Base-by-base conservation (phyloP, 257 asterid genomes). In the Ophiorrhiza pumila region DNA sequence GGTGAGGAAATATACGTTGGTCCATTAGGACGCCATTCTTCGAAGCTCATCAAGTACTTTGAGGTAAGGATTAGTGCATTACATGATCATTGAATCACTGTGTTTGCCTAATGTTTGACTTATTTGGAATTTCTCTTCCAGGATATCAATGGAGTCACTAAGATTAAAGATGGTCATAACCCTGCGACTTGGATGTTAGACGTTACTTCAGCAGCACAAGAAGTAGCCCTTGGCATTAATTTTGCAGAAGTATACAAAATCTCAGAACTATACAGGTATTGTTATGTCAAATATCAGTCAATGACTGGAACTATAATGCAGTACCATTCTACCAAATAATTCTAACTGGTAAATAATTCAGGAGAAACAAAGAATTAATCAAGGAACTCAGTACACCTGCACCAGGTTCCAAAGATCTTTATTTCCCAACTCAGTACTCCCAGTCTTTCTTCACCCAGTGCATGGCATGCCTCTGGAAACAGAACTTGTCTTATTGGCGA, bases 121-220 rank as follows among this genome's bases (percentile, higher is more conserved):
- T 4, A 7, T 17, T 3, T 14, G 27, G 34, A 69, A 42, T 31
- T 42, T 71, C 76, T 71, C 46, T 60, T 53, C 62, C 65, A 92
- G 98, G 84, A 87, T 45, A 84, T 89, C 59, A 73, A 74, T 47
- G 97, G 96, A 80, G 88, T 93, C 65, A 72, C 65, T 71, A 82
- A 83, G 71, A 89, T 93, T 71, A 86, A 82, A 71, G 75, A 90
- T 57, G 95, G 97, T 71, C 86, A 88, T 57, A 93, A 93, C 65
- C 96, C 98, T 73, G 98, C 96, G 14, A 82, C 98, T 64, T 93
- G 98, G 98, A 90, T 93, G 79, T 87, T 93, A 41, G 98, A 93
- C 74, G 91, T 91, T 75, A 93, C 95, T 66, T 87, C 90, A 67
- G 57, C 87, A 47, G 85, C 87, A 15, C 96, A 86, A 81, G 97